A percentile compares a stretch with the other conserved stretches of the same genome.
Evolutionary conservation across 1,284 basidiomycete genomes (phyloP).

Genomic region (Takashimella koratensis): DNA sequence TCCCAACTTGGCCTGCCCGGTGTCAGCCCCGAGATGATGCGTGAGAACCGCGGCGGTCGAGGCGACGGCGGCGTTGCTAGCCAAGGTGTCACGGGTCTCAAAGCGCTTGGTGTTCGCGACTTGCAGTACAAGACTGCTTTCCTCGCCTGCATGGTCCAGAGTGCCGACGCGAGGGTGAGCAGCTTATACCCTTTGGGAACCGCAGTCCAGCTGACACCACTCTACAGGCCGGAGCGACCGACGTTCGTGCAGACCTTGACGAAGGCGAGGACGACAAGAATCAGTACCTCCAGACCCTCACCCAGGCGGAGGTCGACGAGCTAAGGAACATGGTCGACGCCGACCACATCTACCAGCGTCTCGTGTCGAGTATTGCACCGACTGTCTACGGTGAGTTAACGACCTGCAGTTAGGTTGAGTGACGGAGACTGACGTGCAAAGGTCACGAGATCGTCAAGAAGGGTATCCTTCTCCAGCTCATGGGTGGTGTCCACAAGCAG

Average conservation of each 20-base stretch:
- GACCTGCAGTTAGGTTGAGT: too few relatives aligned
- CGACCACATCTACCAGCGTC: slow-evolving; percentile 87
- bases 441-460: slow-evolving; percentile 98
- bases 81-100: slow-evolving; percentile 88
- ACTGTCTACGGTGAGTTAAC: slow-evolving; percentile 83
- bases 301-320: slow-evolving; percentile 91
- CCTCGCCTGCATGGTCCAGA: slow-evolving; percentile 94
- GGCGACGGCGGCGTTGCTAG: slow-evolving; percentile 71
- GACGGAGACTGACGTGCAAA: slow-evolving; percentile 11
- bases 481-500: slow-evolving; percentile 99
- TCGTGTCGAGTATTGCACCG: slow-evolving; percentile 93
- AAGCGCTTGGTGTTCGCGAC: slow-evolving; percentile 90
- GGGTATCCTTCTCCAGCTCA: slow-evolving; percentile 91
- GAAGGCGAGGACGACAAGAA: slow-evolving; percentile 68
- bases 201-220: too few relatives aligned
- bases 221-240: slow-evolving; percentile 63
- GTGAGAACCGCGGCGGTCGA: slow-evolving; percentile 68
- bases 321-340: slow-evolving; percentile 88
- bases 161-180: slow-evolving; percentile 76
- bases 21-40: slow-evolving; percentile 87
- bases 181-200: not conserved
- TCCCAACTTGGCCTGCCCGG: slow-evolving; percentile 93
- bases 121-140: slow-evolving; percentile 98
- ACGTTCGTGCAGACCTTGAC: slow-evolving; percentile 82
- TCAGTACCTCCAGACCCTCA: slow-evolving; percentile 80